Evolutionary conservation across 192 early-diverging fungal species (phyloP), one percentile per base, ranked within the genome.

Genomic region (Coemansia sp.): DNA sequence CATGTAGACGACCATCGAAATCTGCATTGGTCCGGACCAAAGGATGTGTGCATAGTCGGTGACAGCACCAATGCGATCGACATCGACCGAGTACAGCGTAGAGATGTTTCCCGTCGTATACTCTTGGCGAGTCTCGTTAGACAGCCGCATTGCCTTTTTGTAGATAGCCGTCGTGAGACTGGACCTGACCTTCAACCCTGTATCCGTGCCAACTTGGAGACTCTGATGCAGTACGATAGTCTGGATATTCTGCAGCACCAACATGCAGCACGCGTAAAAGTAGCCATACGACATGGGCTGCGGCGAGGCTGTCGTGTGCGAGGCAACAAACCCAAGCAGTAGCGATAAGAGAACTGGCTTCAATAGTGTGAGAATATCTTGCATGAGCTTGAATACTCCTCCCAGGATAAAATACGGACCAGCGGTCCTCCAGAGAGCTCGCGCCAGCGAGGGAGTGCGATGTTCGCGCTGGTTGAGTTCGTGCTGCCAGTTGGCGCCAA

Each of bases 181-280:
- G 2, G 92, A 86, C 38, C 86, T 85, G 27, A 89, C 75, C 50
- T 87, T 88, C 88, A 93, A 90, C 39, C 91, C 90, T 4, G 88
- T 89, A 24, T 86, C 70, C 62, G 91, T 86, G 63, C 89, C 90
- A 22, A 88, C 73, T 64, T 95, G 93, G 70, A 94, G 93, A 79
- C 95, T 94, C 67, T 95, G 94, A 70, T 96, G 94, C 34, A 95
- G 82, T 11, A 94, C 78, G 44, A 90, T 74, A 3, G 95, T 93
- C 76, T 96, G 93, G 3, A 83, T 71, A 10, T 92, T 38, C 67
- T 91, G 91, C 48, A 88, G 86, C 17, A 84, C 12, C 41, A 96
- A 85, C 93, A 98, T 96, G 38, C 88, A 66, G 8, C 77, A 48
- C 19, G 96, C 94, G 62, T 95, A 94, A n/a, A 87, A 73, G 67